Conservation (phyloP, 495 filamentous ascomycete genomes). For the Hypoxylon rickii region DNA sequence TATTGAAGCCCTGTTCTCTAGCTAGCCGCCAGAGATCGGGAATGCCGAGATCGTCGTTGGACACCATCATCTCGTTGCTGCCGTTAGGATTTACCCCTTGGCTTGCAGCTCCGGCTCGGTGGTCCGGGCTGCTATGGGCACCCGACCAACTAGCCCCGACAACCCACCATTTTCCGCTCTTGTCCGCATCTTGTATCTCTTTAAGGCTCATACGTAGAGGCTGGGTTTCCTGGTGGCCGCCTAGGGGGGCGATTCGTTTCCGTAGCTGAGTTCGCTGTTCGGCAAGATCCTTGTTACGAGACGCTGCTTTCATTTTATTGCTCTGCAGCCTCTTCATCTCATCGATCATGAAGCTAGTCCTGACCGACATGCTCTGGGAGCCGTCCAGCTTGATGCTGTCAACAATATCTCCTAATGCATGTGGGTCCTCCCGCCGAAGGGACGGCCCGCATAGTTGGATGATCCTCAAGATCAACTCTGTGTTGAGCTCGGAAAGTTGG, state of each 20-base stretch:
- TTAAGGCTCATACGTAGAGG: constrained; percentile 78
- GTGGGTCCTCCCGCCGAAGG: constrained; percentile 87
- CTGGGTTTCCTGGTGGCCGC: constrained; percentile 46
- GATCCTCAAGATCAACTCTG: constrained; percentile 85
- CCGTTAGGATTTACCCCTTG: constrained; percentile 35
- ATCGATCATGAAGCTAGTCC: constrained; percentile 98
- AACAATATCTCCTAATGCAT: constrained; percentile 89
- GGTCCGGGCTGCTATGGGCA: constrained; percentile 48
- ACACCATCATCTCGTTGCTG: constrained; percentile 37
- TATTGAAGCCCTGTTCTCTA: constrained; percentile 89
- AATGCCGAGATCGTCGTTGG: constrained; percentile 54
- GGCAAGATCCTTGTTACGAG: constrained; percentile 38
- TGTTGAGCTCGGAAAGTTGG: constrained; percentile 83
- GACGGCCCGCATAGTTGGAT: constrained; percentile 80
- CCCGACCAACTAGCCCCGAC: constrained; percentile 86
- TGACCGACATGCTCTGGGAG: constrained; percentile 73
- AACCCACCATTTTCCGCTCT: constrained; percentile 97
- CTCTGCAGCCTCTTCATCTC: constrained; percentile 93
- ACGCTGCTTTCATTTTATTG: constrained; percentile 80
- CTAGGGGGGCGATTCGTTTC: constrained; percentile 33
- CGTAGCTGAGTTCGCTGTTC: constrained; percentile 36
- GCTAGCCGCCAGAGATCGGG: constrained; percentile 75
- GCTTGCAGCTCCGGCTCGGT: constrained; percentile 19
- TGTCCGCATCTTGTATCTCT: constrained; percentile 80
- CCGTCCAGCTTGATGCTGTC: constrained; percentile 74